A percentile compares a stretch with the other conserved stretches of the same genome.
These are phyloP conservation scores for Ophiosphaerella korrae DNA, from an alignment of 2,329 filamentous ascomycete species.

Conservation along the genomic window DNA sequence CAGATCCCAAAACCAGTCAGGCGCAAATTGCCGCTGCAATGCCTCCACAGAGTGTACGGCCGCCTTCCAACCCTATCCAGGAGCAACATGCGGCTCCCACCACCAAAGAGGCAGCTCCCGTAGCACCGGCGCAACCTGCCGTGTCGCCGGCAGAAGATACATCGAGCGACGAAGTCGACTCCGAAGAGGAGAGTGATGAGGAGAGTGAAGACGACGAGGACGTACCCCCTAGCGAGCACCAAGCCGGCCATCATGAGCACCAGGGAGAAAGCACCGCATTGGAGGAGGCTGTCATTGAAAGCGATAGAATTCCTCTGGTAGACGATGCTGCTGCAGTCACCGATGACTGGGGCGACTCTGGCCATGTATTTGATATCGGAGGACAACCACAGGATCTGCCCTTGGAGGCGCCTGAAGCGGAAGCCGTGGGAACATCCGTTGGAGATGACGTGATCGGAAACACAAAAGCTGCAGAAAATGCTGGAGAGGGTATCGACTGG, in stretches of 20 bases:
- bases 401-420: constrained; percentile 26
- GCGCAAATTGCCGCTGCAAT: constrained; percentile 35
- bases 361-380: constrained; percentile 40
- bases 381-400: constrained; percentile 29
- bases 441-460: constrained; percentile 39
- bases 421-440: constrained; percentile 39
- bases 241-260: constrained; percentile 51
- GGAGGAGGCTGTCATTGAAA: constrained; percentile 54
- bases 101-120: constrained; percentile 14
- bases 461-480: constrained; percentile 36
- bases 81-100: constrained; percentile 4
- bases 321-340: constrained; percentile 43
- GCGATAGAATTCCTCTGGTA: constrained; percentile 49
- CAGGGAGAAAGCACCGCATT: constrained; percentile 53
- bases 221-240: constrained; percentile 18
- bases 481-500: constrained; percentile 42
- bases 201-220: constrained; percentile 35
- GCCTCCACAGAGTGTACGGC: constrained; percentile 36
- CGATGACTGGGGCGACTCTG: constrained; percentile 40
- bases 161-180: constrained; percentile 14
- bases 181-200: constrained; percentile 27
- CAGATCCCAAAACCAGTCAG: neutral
- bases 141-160: constrained; percentile 15
- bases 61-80: constrained; percentile 10
- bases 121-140: constrained; percentile 16